These are phyloP conservation scores for Ogataea saltuana DNA, from an alignment of 805 yeast species.

Conservation along the genomic window DNA sequence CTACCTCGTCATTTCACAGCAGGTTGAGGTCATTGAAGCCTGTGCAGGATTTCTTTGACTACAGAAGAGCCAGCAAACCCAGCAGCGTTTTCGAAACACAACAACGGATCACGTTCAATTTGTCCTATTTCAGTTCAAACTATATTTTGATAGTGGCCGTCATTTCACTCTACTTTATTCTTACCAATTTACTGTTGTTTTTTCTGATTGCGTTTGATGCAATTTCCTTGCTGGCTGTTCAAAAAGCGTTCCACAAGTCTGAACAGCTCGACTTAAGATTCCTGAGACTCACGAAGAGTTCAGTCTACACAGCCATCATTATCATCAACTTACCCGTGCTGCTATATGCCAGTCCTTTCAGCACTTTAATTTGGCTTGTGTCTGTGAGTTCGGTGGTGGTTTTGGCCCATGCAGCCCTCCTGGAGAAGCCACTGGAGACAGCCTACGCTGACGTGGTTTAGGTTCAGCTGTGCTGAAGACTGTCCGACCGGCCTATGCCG, in stretches of 20 bases:
- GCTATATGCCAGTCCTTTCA: constrained; percentile 83
- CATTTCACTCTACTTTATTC: constrained; percentile 72
- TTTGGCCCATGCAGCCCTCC: constrained; percentile 80
- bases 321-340: constrained; percentile 53
- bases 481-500: too few species aligned
- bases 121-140: constrained; percentile 83
- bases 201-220: constrained; percentile 60
- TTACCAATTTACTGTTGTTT: constrained; percentile 78
- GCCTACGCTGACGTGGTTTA: constrained; percentile 75
- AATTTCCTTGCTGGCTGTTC: constrained; percentile 45
- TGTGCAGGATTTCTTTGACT: constrained; percentile 88
- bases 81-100: constrained; percentile 79
- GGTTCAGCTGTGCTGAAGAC: neutral
- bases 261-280: constrained; percentile 38
- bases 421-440: constrained; percentile 95
- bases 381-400: constrained; percentile 82
- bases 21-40: constrained; percentile 72
- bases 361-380: constrained; percentile 88
- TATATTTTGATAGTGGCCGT: constrained; percentile 69
- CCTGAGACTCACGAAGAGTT: constrained; percentile 70
- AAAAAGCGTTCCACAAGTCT: constrained; percentile 30
- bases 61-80: constrained; percentile 83
- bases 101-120: constrained; percentile 77
- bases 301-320: constrained; percentile 79
- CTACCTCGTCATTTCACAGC: constrained; percentile 50